A percentile compares a stretch with the other conserved stretches of the same genome.
Conservation (phyloP, 306 rosid species). For the Quercus robur region DNA sequence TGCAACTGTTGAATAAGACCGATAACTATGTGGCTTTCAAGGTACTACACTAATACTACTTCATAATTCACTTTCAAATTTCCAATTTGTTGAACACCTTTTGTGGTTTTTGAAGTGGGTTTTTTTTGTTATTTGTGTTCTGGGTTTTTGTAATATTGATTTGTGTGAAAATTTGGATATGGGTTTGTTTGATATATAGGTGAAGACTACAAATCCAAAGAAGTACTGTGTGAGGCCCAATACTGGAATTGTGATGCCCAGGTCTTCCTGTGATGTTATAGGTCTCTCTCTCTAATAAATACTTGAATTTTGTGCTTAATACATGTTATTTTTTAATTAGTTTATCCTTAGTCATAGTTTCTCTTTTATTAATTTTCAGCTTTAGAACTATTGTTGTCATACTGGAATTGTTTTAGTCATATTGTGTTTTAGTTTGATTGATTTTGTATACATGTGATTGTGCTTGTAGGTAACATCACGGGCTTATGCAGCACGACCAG, state of each 20-base stretch:
- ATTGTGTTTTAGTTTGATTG: too few species aligned
- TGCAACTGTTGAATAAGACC: constrained; percentile 66
- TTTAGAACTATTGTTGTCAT: neutral
- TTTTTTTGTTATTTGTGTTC: neutral
- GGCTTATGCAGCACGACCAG: too few species aligned
- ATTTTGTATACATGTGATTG: too few species aligned
- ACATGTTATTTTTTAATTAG: neutral
- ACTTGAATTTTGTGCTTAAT: neutral
- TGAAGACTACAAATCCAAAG: constrained; percentile 88
- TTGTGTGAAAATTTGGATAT: constrained; percentile 23
- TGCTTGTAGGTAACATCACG: too few species aligned
- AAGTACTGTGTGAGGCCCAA: constrained; percentile 96
- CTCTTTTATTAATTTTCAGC: neutral
- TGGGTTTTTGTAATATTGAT: constrained; percentile 25
- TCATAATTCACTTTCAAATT: constrained; percentile 8
- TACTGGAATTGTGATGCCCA: constrained; percentile 82
- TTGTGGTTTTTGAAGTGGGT: neutral
- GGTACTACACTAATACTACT: constrained; percentile 29
- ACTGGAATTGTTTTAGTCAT: too few species aligned
- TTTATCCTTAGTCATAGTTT: neutral
- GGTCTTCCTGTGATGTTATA: constrained; percentile 75
- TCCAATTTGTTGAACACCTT: neutral
- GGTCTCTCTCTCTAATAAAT: constrained; percentile 33
- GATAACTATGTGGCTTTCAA: constrained; percentile 75
- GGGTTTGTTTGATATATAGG: constrained; percentile 39